phyloP scores from a whole-genome alignment of 2,329 filamentous ascomycete genomes.

The Botrytis fabae region DNA sequence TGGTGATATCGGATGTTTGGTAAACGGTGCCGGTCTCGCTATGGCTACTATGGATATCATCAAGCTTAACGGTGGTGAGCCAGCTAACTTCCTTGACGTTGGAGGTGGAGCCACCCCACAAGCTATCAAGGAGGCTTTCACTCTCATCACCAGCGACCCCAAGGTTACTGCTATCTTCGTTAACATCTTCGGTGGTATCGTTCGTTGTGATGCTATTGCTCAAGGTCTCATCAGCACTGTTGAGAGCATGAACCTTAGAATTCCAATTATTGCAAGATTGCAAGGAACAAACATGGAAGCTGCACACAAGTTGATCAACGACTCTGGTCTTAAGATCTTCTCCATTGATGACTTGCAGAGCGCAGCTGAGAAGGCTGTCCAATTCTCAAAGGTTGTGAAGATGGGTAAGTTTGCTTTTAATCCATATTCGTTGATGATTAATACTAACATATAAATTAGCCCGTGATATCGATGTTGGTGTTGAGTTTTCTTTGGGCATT shows the following conservation, averaged over 20 bases:
- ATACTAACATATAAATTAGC: conserved; percentile 50
- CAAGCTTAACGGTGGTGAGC: conserved; percentile 95
- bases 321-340: conserved; percentile 99
- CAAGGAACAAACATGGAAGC: conserved; percentile 98
- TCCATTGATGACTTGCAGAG: conserved; percentile 97
- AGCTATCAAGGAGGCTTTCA: conserved; percentile 96
- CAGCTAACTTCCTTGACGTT: conserved; percentile 98
- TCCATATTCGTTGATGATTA: conserved; percentile 29
- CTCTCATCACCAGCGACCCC: conserved; percentile 96
- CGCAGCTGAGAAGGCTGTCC: conserved; percentile 96
- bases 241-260: conserved; percentile 90
- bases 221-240: conserved; percentile 95
- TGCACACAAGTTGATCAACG: conserved; percentile 90
- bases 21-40: conserved; percentile 97
- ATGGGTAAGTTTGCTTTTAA: conserved; percentile 64
- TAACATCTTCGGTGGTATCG: conserved; percentile 99
- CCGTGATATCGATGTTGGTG: conserved; percentile 94
- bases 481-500: conserved; percentile 93
- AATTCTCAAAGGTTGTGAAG: conserved; percentile 99
- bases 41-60: conserved; percentile 99
- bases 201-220: conserved; percentile 95
- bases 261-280: conserved; percentile 93
- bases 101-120: conserved; percentile 95
- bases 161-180: conserved; percentile 99
- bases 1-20: conserved; percentile 97